Evolutionary conservation across 192 early-diverging fungal species (phyloP).

Genomic region (Funneliformis geosporum): DNA sequence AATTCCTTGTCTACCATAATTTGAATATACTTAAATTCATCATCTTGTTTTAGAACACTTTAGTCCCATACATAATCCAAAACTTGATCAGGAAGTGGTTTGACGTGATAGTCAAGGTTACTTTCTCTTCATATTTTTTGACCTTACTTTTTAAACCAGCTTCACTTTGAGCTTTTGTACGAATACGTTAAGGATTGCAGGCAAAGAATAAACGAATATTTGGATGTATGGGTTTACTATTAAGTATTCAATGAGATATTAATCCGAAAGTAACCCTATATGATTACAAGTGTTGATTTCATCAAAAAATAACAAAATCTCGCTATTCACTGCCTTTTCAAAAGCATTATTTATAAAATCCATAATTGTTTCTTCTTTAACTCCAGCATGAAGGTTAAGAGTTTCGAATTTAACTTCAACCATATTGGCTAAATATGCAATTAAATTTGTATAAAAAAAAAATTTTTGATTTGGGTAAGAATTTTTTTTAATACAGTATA

Average conservation of each 20-base stretch:
- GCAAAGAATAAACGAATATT: not conserved
- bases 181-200: not conserved
- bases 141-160: not conserved
- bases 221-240: not conserved
- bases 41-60: not conserved
- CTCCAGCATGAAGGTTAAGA: not conserved
- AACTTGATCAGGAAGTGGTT: not conserved
- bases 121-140: not conserved
- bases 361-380: not conserved
- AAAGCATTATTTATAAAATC: not conserved
- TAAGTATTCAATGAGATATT: not conserved
- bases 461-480: not conserved
- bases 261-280: not conserved
- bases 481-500: not conserved
- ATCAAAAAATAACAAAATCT: conserved; percentile 19
- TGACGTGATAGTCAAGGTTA: not conserved
- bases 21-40: not conserved
- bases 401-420: not conserved
- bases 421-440: conserved; percentile 5
- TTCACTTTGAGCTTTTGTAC: not conserved
- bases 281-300: conserved; percentile 23
- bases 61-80: not conserved
- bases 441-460: not conserved
- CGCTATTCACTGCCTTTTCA: not conserved
- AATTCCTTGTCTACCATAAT: not conserved